Conservation (phyloP, 768 basidiomycete species). For the Mycena crocata region DNA sequence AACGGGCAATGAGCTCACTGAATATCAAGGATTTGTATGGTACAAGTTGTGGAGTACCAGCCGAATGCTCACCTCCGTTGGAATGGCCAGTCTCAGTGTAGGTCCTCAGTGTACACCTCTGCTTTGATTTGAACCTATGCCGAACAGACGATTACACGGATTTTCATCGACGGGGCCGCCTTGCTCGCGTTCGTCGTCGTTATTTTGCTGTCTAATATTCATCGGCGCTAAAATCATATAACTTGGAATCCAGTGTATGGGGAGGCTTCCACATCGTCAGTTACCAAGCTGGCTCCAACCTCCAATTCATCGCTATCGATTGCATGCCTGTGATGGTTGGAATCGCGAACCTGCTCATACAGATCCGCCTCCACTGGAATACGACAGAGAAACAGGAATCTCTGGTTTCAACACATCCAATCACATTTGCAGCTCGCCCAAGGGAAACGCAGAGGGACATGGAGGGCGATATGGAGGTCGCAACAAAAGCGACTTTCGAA, state of each 20-base stretch:
- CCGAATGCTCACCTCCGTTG: background rate
- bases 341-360: conserved; percentile 6
- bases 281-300: conserved; percentile 11
- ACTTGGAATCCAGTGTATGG: background rate
- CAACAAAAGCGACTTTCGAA: too few species aligned
- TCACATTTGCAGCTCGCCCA: too few species aligned
- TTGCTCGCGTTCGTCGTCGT: conserved; percentile 13
- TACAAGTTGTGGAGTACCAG: conserved; percentile 5
- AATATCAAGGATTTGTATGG: background rate
- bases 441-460: too few species aligned
- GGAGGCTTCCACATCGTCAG: conserved; percentile 3
- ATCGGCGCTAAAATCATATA: background rate
- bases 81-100: background rate
- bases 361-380: conserved; percentile 14
- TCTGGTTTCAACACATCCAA: too few species aligned
- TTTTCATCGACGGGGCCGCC: conserved; percentile 6
- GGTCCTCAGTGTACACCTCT: background rate
- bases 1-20: background rate
- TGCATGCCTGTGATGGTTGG: conserved; percentile 7
- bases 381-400: too few species aligned
- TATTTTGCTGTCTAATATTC: background rate
- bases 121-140: background rate
- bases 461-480: too few species aligned
- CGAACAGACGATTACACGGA: background rate
- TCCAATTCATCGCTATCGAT: conserved; percentile 10